Evolutionary conservation across 2,329 filamentous ascomycete genomes (phyloP).

Genomic region (Cordyceps cicadae): DNA sequence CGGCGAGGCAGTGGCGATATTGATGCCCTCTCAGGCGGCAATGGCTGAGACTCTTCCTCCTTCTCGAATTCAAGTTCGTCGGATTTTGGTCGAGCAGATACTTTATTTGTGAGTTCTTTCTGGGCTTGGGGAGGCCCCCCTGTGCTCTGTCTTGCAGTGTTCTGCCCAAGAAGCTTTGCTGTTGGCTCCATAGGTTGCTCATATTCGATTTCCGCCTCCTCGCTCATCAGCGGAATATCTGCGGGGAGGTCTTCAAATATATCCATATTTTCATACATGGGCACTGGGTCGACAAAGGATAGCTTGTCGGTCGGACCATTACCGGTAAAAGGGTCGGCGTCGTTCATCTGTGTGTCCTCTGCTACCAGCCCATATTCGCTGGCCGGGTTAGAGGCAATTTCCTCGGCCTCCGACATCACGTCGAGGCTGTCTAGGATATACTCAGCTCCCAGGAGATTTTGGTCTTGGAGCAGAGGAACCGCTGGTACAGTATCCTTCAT

Average conservation of each 20-base stretch:
- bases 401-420: slow-evolving; percentile 1
- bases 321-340: not conserved
- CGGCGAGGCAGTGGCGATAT: not conserved
- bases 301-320: not conserved
- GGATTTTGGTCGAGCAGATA: not conserved
- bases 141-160: not conserved
- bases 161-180: not conserved
- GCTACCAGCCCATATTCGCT: not conserved
- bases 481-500: not conserved
- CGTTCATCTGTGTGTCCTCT: not conserved
- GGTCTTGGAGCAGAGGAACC: not conserved
- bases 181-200: not conserved
- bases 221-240: not conserved
- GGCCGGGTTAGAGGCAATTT: not conserved
- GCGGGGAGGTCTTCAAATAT: not conserved
- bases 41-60: not conserved
- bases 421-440: slow-evolving; percentile 3
- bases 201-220: not conserved
- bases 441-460: not conserved
- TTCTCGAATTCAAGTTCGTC: not conserved
- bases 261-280: not conserved
- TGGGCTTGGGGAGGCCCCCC: not conserved
- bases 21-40: too few relatives aligned
- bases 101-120: not conserved
- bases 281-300: not conserved